Base-by-base conservation (phyloP, 1,139 yeast species). In the Meyerozyma athensensis region DNA sequence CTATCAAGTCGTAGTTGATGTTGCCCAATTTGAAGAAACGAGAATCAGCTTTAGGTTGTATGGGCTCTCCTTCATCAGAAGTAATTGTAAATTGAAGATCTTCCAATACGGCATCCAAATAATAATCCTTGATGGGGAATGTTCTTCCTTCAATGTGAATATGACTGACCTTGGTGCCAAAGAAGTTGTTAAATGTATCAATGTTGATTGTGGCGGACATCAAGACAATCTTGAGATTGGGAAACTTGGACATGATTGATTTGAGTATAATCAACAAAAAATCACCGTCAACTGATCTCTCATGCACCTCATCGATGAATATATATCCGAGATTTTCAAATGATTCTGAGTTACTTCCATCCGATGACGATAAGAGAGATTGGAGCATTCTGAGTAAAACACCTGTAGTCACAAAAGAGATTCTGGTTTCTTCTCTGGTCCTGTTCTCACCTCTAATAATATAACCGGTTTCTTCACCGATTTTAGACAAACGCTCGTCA, bases 121-220 rank as follows among this genome's bases (percentile, higher is more conserved):
- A 89, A 41, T 62, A 65, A 52, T 89, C 96, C 36, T 75, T 58
- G 33, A 92, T 92, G 0, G 98, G 97, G 58, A 85, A 92, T 0
- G 97, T 92, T 48, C 97, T 69, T 2, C 98, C 98, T 52, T 83
- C 87, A 40, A 92, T 89, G 54, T 89, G 96, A 36, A 80, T 68
- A 43, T 81, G 80, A 20, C 73, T 65, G 36, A 77, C 59, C 1
- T 61, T 57, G 48, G 61, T 46, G 4, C 50, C 51, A 43, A 90
- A 90, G 52, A 84, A 90, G 13, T 68, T 63, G 38, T 73, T 68
- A 60, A 89, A 90, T 19, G 77, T 68, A n/a, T 71, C 69, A 1
- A 81, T 74, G 50, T 87, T 86, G 36, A 90, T 90, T 0, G 97
- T 92, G 4, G 98, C 98, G 52, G 96, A 86, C 97, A 92, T 92